These are phyloP conservation scores for Dendrobium huoshanense DNA, from an alignment of 106 monocot genomes.

Conservation along the genomic window DNA sequence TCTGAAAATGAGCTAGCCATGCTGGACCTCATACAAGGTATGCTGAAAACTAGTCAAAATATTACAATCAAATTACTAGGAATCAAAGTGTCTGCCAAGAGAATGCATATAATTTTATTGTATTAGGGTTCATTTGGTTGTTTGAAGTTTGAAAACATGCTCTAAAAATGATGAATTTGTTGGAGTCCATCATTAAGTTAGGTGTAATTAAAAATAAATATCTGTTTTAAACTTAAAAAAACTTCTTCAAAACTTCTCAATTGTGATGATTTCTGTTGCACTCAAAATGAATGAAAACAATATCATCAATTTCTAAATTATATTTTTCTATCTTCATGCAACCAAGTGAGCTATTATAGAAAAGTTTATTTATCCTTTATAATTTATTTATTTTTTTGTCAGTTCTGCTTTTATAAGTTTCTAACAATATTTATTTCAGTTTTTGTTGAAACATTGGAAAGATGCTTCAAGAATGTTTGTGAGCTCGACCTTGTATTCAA, in stretches of 20 bases:
- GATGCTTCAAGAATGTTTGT: slow-evolving; percentile 99
- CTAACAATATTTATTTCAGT: slow-evolving; percentile 31
- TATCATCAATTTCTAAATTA: not conserved
- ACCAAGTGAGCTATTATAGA: not conserved
- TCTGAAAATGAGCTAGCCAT: slow-evolving; percentile 94
- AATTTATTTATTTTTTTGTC: not conserved
- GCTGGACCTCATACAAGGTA: slow-evolving; percentile 98
- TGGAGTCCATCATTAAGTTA: not conserved
- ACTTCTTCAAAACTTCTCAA: not conserved
- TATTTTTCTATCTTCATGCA: not conserved
- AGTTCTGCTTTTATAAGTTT: not conserved
- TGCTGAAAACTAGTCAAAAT: not conserved
- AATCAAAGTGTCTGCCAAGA: not conserved
- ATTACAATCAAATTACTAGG: not conserved
- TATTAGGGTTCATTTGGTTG: not conserved
- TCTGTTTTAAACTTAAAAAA: not conserved
- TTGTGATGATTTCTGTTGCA: not conserved
- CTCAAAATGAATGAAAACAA: not conserved
- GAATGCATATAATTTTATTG: not conserved
- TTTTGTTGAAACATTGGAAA: slow-evolving; percentile 87
- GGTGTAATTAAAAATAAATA: not conserved
- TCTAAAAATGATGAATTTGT: not conserved
- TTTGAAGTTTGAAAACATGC: not conserved
- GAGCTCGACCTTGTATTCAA: slow-evolving; percentile 94
- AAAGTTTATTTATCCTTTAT: not conserved